Conservation (phyloP, 2,329 filamentous ascomycete genomes). For the Monosporascus sp. region DNA sequence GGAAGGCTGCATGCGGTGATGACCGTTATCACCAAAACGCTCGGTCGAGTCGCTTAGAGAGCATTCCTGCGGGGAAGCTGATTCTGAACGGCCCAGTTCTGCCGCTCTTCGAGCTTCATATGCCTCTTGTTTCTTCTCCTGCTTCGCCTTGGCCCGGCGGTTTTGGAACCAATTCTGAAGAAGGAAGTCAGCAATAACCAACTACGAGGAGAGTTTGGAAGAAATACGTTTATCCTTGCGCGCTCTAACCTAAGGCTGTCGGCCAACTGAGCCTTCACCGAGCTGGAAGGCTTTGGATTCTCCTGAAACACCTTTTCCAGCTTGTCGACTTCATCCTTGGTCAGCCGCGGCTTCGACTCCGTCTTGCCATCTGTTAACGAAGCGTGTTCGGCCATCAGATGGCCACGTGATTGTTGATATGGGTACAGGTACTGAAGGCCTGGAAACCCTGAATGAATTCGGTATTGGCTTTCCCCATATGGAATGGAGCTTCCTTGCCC, state of each 20-base stretch:
- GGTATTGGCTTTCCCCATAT: constrained; percentile 23
- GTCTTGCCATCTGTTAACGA: constrained; percentile 24
- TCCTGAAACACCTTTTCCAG: constrained; percentile 58
- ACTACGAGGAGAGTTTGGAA: constrained; percentile 17
- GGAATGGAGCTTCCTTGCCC: constrained; percentile 17
- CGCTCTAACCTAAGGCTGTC: constrained; percentile 59
- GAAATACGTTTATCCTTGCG: constrained; percentile 54
- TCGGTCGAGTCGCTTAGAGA: constrained; percentile 13
- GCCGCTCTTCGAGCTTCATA: constrained; percentile 40
- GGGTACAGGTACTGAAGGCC: constrained; percentile 26
- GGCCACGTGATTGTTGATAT: constrained; percentile 19
- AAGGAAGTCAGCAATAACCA: constrained; percentile 11
- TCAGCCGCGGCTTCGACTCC: constrained; percentile 52
- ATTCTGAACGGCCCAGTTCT: constrained; percentile 32
- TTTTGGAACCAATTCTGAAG: constrained; percentile 66
- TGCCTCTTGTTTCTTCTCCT: constrained; percentile 52
- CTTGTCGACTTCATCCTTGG: constrained; percentile 70
- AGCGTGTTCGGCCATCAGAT: constrained; percentile 20
- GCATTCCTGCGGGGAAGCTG: constrained; percentile 24
- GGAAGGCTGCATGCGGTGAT: constrained; percentile 30
- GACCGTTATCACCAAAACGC: constrained; percentile 23
- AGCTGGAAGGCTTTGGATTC: constrained; percentile 61
- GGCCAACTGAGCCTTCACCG: constrained; percentile 55
- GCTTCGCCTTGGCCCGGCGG: constrained; percentile 59
- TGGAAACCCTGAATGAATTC: constrained; percentile 16